Evolutionary conservation across 2,329 filamentous ascomycete species (phyloP).

Genomic region (Venturia aucupariae): DNA sequence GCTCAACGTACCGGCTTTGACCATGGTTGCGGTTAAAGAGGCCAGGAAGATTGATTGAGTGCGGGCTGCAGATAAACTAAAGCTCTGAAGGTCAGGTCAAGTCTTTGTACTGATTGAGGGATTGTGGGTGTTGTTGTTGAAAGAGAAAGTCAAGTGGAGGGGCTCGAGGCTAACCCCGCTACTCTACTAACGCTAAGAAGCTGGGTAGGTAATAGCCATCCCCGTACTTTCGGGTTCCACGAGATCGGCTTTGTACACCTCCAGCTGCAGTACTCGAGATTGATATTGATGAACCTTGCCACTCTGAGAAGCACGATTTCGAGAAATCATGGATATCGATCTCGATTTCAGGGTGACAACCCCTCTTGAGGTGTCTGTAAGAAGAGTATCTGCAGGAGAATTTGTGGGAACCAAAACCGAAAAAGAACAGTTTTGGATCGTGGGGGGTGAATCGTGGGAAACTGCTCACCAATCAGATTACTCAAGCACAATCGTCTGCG

Average conservation of each 20-base stretch:
- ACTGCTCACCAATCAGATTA: neutral
- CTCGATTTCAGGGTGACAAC: neutral
- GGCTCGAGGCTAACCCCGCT: neutral
- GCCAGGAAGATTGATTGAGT: neutral
- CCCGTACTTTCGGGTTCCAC: too few species aligned
- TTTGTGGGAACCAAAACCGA: neutral
- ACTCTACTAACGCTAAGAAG: too few species aligned
- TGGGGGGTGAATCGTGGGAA: neutral
- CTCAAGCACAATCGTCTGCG: neutral
- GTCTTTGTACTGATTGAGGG: neutral
- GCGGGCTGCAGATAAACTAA: neutral
- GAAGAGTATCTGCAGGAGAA: neutral
- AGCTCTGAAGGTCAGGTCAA: neutral
- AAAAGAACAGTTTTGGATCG: neutral
- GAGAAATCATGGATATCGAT: neutral
- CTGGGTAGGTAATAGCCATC: too few species aligned
- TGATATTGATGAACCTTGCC: too few species aligned
- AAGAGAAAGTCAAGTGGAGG: neutral
- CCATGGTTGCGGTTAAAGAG: constrained; percentile 10
- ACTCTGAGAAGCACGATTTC: neutral
- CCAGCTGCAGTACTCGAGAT: too few species aligned
- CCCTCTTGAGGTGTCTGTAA: neutral
- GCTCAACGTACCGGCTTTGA: constrained; percentile 14
- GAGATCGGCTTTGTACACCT: too few species aligned
- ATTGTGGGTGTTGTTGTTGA: neutral